Base-by-base conservation (phyloP, 2,329 filamentous ascomycete genomes). In the Tricladium varicosporioides region DNA sequence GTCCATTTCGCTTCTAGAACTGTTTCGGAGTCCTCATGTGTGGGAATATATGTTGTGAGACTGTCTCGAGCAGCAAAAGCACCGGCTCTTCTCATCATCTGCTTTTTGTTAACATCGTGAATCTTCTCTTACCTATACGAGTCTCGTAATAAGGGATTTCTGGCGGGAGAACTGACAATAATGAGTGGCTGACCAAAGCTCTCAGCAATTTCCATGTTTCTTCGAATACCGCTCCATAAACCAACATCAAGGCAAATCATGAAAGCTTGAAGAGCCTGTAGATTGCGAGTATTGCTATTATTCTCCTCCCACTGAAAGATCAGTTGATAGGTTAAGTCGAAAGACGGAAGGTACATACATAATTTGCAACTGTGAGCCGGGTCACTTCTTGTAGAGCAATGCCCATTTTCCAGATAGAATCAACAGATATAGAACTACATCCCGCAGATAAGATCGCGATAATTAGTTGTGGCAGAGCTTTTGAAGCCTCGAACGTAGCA, bases 1-100 rank as follows among this genome's bases (percentile, higher is more conserved):
- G 73, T 77, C 87, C 87, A 91, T 64, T 89, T 89, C 3, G 76
- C 72, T 56, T 87, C 79, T 0, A 91, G 71, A 1, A 73, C 73
- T 14, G 81, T 70, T 1, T 81, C 82, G 22, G 81, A 75, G 55
- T 89, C 85, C 1, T 79, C 76, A 72, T 69, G 1, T 85, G 78
- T 0, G 75, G 67, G 8, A 87, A 76, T 1, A 75, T 68, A 1
- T 80, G 75, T 65, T 84, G 86, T 1, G 75, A 75, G 7, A 33
- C 48, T 22, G 10, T 14, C 22, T 3, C 22, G 22, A 27, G 22
- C 22, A 7, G 22, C 22, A 27, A 27, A 27, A 27, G 22, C 22
- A 7, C 22, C 22, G 22, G 22, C 22, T 27, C 22, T 27, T 27
- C 36, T 40, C 36, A 40, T 40, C 36, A n/a, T n/a, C n/a, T 40